phyloP scores from a whole-genome alignment of 164 flowering plant genomes.

The Litsea cubeba region DNA sequence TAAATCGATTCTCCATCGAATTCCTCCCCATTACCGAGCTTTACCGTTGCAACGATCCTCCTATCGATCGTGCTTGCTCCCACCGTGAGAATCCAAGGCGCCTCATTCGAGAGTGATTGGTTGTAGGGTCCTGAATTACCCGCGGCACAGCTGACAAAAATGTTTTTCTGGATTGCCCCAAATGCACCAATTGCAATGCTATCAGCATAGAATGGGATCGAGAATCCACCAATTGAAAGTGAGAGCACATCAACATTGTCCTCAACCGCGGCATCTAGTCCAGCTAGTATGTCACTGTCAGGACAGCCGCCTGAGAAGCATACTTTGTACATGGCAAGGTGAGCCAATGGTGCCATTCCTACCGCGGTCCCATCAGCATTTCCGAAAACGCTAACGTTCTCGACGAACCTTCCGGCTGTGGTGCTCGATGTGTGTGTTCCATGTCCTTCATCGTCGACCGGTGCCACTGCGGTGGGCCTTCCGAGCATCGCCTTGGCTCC shows the following conservation, averaged over 20 bases:
- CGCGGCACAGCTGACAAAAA: constrained; percentile 14
- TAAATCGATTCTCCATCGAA: constrained; percentile 5
- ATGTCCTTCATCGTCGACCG: constrained; percentile 14
- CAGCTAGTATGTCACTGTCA: constrained; percentile 4
- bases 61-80: constrained; percentile 23
- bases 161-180: constrained; percentile 8
- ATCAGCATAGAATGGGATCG: background rate
- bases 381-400: background rate
- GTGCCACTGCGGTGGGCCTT: background rate
- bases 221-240: constrained; percentile 10
- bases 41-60: background rate
- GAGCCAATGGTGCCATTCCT: constrained; percentile 7
- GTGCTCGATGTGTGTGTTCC: constrained; percentile 22
- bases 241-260: constrained; percentile 21
- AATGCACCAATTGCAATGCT: background rate
- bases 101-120: constrained; percentile 7
- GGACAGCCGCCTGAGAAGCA: background rate
- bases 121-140: constrained; percentile 12
- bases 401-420: constrained; percentile 8
- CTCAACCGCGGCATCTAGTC: constrained; percentile 8
- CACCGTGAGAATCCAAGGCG: constrained; percentile 25
- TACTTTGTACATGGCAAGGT: constrained; percentile 13
- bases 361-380: constrained; percentile 3
- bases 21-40: constrained; percentile 4
- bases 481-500: constrained; percentile 10